Base-by-base conservation (phyloP, 371 early-diverging fungal genomes). In the Rhizopus sp. region DNA sequence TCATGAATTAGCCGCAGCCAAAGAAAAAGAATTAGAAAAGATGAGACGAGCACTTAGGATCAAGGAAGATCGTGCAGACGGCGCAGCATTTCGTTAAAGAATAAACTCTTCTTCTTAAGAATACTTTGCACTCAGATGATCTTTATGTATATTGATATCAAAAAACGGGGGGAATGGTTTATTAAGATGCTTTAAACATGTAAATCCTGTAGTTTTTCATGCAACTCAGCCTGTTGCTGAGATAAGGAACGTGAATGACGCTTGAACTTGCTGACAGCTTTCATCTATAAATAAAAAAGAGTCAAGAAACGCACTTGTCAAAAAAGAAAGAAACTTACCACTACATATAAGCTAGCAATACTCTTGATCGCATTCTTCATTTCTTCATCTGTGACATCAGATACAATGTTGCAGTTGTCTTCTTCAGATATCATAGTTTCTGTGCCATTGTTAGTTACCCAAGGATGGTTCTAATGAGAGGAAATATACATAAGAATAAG, bases 311-410 rank as follows among this genome's bases (percentile, higher is more conserved):
- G 37, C n/a, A 37, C 3, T 8, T 9, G 7, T 5, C n/a, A n/a
- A 10, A 29, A 23, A 40, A 8, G 6, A 50, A 6, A 47, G 3
- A 2, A 23, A 53, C 72, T 60, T 79, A 79, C 80, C 66, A 80
- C 73, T 17, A 75, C 77, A 53, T 75, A 77, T 32, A 80, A 74
- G 62, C 70, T 76, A 13, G 70, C 71, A 64, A 90, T 82, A 45
- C 78, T 86, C 51, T 85, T 84, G 59, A 96, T 87, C 33, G 94
- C 94, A 45, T 76, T 73, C 41, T 82, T 77, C 53, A 93, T 72
- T 57, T 97, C 96, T 53, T 90, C 89, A 49, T 93, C 90, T 0
- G 96, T 95, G 53, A 95, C 80, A 35, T 90, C 88, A 31, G 83
- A 73, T 37, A 93, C 83, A 60, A 81, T 64, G 60, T 83, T 77